Base-by-base conservation (phyloP, 2,329 filamentous ascomycete genomes). In the Xylaria polymorpha region DNA sequence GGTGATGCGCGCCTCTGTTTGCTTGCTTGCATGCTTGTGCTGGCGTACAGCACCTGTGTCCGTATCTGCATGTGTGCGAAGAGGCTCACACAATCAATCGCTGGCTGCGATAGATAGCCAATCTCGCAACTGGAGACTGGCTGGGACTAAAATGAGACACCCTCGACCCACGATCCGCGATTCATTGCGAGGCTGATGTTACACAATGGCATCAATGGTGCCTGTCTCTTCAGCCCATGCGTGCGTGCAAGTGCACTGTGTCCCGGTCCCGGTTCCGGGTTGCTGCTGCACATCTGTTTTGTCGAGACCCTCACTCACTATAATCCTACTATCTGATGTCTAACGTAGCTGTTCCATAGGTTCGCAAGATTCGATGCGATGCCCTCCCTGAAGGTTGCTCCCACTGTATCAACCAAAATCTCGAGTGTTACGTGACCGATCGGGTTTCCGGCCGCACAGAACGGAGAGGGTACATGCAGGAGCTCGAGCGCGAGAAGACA, bases 291-390 rank as follows among this genome's bases (percentile, higher is more conserved):
- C 63, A 48, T 60, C 50, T 50, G 57, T 59, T 55, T 58, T 60
- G 46, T 35, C 22, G 12, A 46, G 63, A 39, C 41, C 53, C 18
- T 20, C 25, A 5, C 18, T 39, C 41, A 8, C 29, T 32, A 22
- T 55, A 44, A 43, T 61, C 50, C 39, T 22, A 46, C 46, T 8
- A 25, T 43, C 48, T 20, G 29, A 61, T 68, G 53, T 76, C 74
- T 75, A 70, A 71, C 70, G 57, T 61, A 68, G n/a, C 64, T 68
- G 50, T 61, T 66, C 37, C 35, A 29, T 69, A 67, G 91, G 85
- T 94, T 67, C 89, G 94, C 74, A 97, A 97, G 82, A 97, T 97
- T 75, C 89, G 92, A 77, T 97, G 94, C 84, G 94, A 97, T 83
- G 91, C 90, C 63, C 85, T 92, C 48, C 89, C 91, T 39, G 91